Conservation (phyloP, 495 filamentous ascomycete species). For the Lepraria neglecta region DNA sequence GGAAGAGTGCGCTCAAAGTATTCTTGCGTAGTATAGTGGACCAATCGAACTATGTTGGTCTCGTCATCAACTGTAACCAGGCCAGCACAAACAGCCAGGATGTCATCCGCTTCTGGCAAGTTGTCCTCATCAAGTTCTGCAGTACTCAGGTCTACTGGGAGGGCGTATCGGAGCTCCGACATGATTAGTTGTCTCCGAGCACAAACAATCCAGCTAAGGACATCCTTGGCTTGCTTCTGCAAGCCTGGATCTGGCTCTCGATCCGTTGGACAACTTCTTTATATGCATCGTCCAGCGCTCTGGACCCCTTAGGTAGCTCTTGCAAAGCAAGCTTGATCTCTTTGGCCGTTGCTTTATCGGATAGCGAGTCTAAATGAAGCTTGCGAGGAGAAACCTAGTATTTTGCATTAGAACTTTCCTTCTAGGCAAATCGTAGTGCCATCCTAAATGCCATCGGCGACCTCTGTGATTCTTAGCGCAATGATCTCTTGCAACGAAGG, state of each 20-base stretch:
- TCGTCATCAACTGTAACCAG: constrained; percentile 21
- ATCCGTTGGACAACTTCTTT: constrained; percentile 26
- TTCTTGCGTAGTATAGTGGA: constrained; percentile 28
- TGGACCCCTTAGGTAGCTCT: constrained; percentile 21
- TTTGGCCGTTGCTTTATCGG: constrained; percentile 18
- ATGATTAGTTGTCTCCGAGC: constrained; percentile 17
- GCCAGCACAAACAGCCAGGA: constrained; percentile 27
- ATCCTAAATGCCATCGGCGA: constrained; percentile 7
- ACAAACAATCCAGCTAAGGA: constrained; percentile 24
- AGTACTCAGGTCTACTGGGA: constrained; percentile 24
- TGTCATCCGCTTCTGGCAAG: constrained; percentile 15
- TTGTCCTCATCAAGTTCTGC: constrained; percentile 24
- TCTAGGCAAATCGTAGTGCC: not conserved
- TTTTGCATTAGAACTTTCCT: not conserved
- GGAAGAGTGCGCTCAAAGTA: constrained; percentile 20
- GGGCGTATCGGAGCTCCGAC: constrained; percentile 25
- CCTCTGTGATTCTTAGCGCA: not conserved
- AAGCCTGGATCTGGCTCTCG: constrained; percentile 10
- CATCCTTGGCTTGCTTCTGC: constrained; percentile 11
- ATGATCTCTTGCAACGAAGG: not conserved
- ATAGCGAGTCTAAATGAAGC: constrained; percentile 29
- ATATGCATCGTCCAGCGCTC: constrained; percentile 23
- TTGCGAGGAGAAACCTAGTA: constrained; percentile 29
- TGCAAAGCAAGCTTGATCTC: constrained; percentile 20
- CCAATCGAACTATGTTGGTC: constrained; percentile 19